Conservation (phyloP, 331 rosid species). For the Quercus phellos region DNA sequence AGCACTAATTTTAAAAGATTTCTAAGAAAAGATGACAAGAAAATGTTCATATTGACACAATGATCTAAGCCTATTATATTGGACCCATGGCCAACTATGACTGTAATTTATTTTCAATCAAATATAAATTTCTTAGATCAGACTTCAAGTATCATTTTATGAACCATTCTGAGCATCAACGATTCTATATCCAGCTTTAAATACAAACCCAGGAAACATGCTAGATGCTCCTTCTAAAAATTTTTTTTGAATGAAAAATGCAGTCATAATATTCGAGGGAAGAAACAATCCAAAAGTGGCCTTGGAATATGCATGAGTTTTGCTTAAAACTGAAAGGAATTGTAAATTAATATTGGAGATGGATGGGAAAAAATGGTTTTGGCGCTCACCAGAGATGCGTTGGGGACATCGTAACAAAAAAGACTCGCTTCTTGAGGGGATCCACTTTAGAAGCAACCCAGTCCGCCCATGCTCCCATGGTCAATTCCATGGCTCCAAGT, state of each 20-base stretch:
- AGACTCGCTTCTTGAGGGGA: constrained; percentile 58
- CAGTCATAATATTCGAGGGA: background rate
- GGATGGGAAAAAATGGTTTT: background rate
- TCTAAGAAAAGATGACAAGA: background rate
- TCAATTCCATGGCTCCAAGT: constrained; percentile 77
- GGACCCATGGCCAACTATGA: background rate
- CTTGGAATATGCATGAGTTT: background rate
- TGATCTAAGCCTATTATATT: background rate
- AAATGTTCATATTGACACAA: constrained; percentile 1
- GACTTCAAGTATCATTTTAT: background rate
- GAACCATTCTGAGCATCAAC: background rate
- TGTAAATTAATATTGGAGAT: background rate
- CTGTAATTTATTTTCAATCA: background rate
- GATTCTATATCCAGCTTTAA: background rate
- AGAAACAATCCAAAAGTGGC: background rate
- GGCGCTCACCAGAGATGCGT: constrained; percentile 83
- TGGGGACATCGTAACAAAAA: constrained; percentile 92
- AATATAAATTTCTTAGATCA: background rate
- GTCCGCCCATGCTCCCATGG: constrained; percentile 93
- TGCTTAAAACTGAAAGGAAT: background rate
- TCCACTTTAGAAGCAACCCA: constrained; percentile 78
- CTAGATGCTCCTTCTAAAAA: no score
- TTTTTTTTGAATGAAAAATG: no score
- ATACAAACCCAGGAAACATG: no score
- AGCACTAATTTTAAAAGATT: background rate